These are phyloP conservation scores for Colletotrichum incanum DNA, from an alignment of 2,329 filamentous ascomycete species.

Conservation along the genomic window DNA sequence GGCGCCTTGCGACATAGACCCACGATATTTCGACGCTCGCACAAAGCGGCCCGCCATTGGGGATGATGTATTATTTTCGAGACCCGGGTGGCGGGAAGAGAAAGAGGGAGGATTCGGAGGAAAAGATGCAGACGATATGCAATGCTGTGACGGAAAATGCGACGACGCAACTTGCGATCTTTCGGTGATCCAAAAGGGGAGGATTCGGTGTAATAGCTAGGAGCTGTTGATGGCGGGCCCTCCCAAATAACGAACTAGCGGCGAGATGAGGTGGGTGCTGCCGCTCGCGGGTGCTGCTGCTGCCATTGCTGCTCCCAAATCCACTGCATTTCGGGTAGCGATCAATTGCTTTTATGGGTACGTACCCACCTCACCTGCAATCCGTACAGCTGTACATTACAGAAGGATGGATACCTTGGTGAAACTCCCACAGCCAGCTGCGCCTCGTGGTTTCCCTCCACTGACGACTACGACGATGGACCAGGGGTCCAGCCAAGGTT, in stretches of 20 bases:
- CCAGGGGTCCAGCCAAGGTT: constrained; percentile 37
- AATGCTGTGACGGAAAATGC: constrained; percentile 36
- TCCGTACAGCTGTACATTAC: constrained; percentile 20
- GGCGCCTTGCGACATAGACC: constrained; percentile 53
- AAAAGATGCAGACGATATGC: constrained; percentile 33
- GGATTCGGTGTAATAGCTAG: constrained; percentile 38
- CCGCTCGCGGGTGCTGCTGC: constrained; percentile 18
- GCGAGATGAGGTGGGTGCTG: constrained; percentile 35
- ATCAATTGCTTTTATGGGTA: constrained; percentile 23
- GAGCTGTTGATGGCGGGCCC: constrained; percentile 38
- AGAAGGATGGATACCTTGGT: constrained; percentile 35
- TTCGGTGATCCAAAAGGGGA: constrained; percentile 42
- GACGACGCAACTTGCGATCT: constrained; percentile 33
- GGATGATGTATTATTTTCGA: constrained; percentile 32
- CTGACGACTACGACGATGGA: constrained; percentile 15
- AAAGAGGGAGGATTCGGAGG: not conserved
- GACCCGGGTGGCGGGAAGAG: constrained; percentile 4
- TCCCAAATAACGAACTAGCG: constrained; percentile 31
- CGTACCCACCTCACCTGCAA: constrained; percentile 29
- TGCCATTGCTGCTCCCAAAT: not conserved
- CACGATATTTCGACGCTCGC: constrained; percentile 79
- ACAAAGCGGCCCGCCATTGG: constrained; percentile 77
- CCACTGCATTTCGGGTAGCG: constrained; percentile 21
- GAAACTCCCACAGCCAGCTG: constrained; percentile 40
- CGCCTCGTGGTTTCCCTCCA: constrained; percentile 36